Evolutionary conservation across 2,329 filamentous ascomycete species (phyloP).

Genomic region (Hypoxylon sp.): DNA sequence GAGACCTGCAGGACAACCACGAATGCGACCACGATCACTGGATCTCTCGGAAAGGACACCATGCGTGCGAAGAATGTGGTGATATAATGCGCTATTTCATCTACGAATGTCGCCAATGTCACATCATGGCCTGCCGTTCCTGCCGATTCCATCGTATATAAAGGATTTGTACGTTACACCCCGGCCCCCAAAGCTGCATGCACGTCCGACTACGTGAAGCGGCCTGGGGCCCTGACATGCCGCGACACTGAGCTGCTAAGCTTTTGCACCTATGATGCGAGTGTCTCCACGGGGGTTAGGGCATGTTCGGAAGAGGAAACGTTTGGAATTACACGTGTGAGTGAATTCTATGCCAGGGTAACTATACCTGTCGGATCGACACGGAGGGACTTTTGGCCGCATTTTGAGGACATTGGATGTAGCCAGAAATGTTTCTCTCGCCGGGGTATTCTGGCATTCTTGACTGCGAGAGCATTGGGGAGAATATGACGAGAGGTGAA

Average conservation of each 20-base stretch:
- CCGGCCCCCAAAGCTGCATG: neutral
- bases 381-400: neutral
- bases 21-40: constrained; percentile 40
- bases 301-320: neutral
- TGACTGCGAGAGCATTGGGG: neutral
- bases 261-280: too few relatives aligned
- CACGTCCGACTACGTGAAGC: neutral
- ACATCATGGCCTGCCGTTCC: constrained; percentile 59
- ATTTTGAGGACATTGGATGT: neutral
- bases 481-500: neutral
- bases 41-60: constrained; percentile 23
- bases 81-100: constrained; percentile 57
- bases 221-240: too few relatives aligned
- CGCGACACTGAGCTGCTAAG: too few relatives aligned
- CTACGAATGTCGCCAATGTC: constrained; percentile 61
- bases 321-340: neutral
- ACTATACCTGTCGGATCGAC: neutral
- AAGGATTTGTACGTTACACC: neutral
- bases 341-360: neutral
- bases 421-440: neutral
- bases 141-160: constrained; percentile 59
- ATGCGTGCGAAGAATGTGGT: constrained; percentile 44
- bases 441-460: neutral
- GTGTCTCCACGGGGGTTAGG: neutral
- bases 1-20: neutral